These are phyloP conservation scores for Torulaspora indica DNA, from an alignment of 805 yeast species.

Conservation along the genomic window DNA sequence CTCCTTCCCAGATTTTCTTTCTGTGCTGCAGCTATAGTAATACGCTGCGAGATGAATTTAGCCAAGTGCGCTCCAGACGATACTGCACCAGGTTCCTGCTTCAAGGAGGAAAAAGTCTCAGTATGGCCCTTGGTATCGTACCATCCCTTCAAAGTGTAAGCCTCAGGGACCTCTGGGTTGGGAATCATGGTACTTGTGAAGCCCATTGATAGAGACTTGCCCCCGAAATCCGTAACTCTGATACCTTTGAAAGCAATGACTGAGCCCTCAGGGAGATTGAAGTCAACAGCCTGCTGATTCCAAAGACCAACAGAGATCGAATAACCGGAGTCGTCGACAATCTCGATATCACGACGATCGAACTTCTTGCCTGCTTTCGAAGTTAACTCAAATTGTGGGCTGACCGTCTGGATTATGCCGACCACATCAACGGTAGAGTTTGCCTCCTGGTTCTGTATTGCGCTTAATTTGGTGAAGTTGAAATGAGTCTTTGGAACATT, in stretches of 20 bases:
- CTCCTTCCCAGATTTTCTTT: slow-evolving; percentile 64
- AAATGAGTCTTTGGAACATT: slow-evolving; percentile 76
- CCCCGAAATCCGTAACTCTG: slow-evolving; percentile 82
- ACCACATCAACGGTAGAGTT: slow-evolving; percentile 78
- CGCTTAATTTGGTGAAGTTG: slow-evolving; percentile 65
- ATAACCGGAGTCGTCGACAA: slow-evolving; percentile 80
- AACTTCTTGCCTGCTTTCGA: slow-evolving; percentile 89
- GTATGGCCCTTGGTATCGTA: slow-evolving; percentile 72
- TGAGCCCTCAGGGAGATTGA: slow-evolving; percentile 65
- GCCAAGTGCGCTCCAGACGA: slow-evolving; percentile 36
- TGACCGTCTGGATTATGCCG: slow-evolving; percentile 76
- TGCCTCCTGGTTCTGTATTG: slow-evolving; percentile 61
- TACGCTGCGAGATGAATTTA: slow-evolving; percentile 51
- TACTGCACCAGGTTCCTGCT: slow-evolving; percentile 44
- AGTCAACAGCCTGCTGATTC: slow-evolving; percentile 83
- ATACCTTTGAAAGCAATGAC: slow-evolving; percentile 92
- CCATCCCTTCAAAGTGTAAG: slow-evolving; percentile 91
- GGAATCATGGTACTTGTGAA: slow-evolving; percentile 69
- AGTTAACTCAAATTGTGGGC: slow-evolving; percentile 69
- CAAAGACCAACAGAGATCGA: slow-evolving; percentile 80
- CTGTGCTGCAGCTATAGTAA: slow-evolving; percentile 60
- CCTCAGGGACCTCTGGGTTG: slow-evolving; percentile 87
- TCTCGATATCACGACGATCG: slow-evolving; percentile 81
- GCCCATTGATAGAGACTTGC: slow-evolving; percentile 75
- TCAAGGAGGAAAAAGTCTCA: slow-evolving; percentile 58